phyloP scores from a whole-genome alignment of 352 stramenopile species.

The Phytophthora hibernalis region DNA sequence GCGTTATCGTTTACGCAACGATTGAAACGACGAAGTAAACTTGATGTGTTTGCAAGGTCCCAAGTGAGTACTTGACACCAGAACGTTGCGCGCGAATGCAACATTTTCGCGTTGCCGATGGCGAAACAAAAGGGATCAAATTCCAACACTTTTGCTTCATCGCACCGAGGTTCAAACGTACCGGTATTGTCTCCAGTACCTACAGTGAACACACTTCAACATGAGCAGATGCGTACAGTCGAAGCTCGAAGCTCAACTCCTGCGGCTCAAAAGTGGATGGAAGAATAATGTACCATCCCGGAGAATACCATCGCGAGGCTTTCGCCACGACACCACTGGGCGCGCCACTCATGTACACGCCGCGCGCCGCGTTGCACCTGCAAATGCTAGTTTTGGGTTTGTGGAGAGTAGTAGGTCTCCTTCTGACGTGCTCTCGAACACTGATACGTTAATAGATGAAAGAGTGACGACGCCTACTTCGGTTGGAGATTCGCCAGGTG shows the following conservation, averaged over 20 bases:
- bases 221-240: conserved; percentile 54
- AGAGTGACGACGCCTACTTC: neutral
- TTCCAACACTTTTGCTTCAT: neutral
- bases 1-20: neutral
- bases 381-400: conserved; percentile 62
- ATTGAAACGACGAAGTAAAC: neutral
- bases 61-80: neutral
- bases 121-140: conserved; percentile 8
- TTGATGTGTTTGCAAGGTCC: neutral
- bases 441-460: conserved; percentile 76
- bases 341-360: conserved; percentile 63
- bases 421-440: conserved; percentile 69
- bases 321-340: conserved; percentile 63
- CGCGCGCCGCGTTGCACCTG: conserved; percentile 51
- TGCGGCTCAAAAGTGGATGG: conserved; percentile 80
- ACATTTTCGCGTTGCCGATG: neutral
- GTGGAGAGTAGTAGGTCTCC: conserved; percentile 69
- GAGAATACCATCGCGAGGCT: conserved; percentile 36
- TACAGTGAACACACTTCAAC: conserved; percentile 51
- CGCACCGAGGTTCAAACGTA: neutral
- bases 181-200: too few relatives aligned
- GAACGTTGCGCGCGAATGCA: neutral
- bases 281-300: conserved; percentile 77
- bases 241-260: conserved; percentile 63
- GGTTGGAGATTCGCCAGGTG: conserved; percentile 20